Conservation (phyloP, 768 basidiomycete genomes). For the Suillus decipiens region DNA sequence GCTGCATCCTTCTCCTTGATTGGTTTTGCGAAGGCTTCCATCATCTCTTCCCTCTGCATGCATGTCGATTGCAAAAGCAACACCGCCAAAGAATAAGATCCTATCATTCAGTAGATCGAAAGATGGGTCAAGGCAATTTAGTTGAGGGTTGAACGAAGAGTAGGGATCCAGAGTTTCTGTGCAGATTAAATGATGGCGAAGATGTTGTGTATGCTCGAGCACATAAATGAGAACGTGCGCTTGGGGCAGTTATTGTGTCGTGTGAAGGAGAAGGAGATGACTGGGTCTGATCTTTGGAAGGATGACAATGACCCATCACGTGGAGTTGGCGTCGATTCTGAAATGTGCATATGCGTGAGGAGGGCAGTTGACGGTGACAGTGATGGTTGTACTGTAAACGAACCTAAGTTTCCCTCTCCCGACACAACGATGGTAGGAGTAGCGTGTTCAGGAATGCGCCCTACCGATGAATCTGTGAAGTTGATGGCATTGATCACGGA, state of each 20-base stretch:
- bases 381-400: no score
- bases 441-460: not conserved
- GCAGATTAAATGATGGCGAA: conserved; percentile 17
- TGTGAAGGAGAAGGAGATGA: no score
- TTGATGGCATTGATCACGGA: conserved; percentile 34
- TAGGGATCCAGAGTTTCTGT: conserved; percentile 34
- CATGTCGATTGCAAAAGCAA: conserved; percentile 28
- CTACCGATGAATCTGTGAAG: conserved; percentile 13
- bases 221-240: conserved; percentile 15
- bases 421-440: not conserved
- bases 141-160: conserved; percentile 36
- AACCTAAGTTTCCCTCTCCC: conserved; percentile 5
- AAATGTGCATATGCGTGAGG: not conserved
- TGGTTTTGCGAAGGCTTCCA: conserved; percentile 19
- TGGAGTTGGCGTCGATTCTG: conserved; percentile 7
- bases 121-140: conserved; percentile 35
- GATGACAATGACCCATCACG: not conserved
- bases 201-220: conserved; percentile 15
- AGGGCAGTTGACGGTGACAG: conserved; percentile 12
- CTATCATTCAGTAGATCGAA: conserved; percentile 39
- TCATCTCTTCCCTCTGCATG: conserved; percentile 24
- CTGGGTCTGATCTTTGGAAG: not conserved
- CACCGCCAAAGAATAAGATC: conserved; percentile 35
- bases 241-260: no score
- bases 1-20: conserved; percentile 17